These are phyloP conservation scores for Mrakia blollopis DNA, from an alignment of 768 basidiomycete genomes.

Conservation along the genomic window DNA sequence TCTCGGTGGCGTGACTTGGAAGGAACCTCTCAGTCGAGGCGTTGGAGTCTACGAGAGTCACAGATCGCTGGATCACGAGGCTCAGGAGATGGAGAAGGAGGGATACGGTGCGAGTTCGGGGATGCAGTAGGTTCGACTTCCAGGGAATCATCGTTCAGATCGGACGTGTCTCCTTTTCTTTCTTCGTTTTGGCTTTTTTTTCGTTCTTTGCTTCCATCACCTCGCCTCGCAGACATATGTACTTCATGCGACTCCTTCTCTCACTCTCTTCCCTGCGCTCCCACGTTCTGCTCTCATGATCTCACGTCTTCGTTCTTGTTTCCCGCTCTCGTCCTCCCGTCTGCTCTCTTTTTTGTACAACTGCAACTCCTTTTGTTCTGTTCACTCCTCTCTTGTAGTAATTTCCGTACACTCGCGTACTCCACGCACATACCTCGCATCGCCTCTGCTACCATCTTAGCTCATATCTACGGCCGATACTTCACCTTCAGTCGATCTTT, in stretches of 20 bases:
- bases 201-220: not conserved
- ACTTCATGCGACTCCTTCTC: no score
- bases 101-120: not conserved
- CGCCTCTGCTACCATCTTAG: no score
- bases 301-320: not conserved
- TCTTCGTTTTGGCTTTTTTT: not conserved
- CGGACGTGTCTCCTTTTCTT: not conserved
- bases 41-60: not conserved
- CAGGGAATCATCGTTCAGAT: not conserved
- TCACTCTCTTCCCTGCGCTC: no score
- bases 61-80: not conserved
- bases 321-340: not conserved
- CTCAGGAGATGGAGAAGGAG: not conserved
- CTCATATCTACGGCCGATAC: no score
- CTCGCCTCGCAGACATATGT: no score
- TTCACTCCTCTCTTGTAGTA: no score
- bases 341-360: no score
- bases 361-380: no score
- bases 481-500: no score
- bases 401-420: no score
- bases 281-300: no score
- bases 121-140: not conserved
- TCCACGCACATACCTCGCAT: no score
- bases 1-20: not conserved
- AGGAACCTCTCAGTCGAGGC: not conserved